Evolutionary conservation across 352 stramenopile genomes (phyloP).

Genomic region (Phytophthora sp.): DNA sequence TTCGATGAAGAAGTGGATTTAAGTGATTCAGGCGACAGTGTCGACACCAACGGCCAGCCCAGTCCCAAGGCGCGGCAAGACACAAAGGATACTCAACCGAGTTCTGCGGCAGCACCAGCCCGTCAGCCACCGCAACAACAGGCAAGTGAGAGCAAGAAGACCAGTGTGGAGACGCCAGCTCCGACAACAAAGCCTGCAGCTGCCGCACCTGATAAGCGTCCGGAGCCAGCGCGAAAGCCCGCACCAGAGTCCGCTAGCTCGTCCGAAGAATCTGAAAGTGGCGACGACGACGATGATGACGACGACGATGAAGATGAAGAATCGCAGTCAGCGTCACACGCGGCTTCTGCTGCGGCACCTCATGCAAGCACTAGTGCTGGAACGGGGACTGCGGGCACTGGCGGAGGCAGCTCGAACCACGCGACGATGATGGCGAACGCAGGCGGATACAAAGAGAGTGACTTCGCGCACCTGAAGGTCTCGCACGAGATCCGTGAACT

Average conservation of each 20-base stretch:
- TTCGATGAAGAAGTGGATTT: constrained; percentile 90
- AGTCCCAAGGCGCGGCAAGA: constrained; percentile 48
- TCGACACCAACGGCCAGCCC: constrained; percentile 81
- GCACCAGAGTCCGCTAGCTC: constrained; percentile 71
- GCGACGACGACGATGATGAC: constrained; percentile 73
- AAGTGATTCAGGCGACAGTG: constrained; percentile 84
- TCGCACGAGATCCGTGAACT: constrained; percentile 90
- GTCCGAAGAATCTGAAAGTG: constrained; percentile 68
- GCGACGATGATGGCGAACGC: constrained; percentile 72
- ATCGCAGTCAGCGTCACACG: constrained; percentile 28
- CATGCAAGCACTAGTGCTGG: constrained; percentile 7
- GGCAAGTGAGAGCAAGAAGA: constrained; percentile 21
- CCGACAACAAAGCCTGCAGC: constrained; percentile 33
- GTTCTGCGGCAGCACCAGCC: constrained; percentile 1
- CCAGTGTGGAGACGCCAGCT: background rate
- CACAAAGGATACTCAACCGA: constrained; percentile 18
- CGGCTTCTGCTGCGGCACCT: constrained; percentile 11
- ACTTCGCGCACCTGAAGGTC: constrained; percentile 90
- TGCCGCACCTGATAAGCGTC: constrained; percentile 33
- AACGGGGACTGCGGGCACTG: constrained; percentile 9
- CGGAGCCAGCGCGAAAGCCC: constrained; percentile 53
- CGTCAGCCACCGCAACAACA: constrained; percentile 13
- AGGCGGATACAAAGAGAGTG: constrained; percentile 87
- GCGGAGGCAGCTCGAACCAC: constrained; percentile 41
- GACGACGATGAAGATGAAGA: constrained; percentile 60